Evolutionary conservation across 371 early-diverging fungal species (phyloP), one percentile per base, ranked within the genome.

Genomic region (Lichtheimia hyalospora): DNA sequence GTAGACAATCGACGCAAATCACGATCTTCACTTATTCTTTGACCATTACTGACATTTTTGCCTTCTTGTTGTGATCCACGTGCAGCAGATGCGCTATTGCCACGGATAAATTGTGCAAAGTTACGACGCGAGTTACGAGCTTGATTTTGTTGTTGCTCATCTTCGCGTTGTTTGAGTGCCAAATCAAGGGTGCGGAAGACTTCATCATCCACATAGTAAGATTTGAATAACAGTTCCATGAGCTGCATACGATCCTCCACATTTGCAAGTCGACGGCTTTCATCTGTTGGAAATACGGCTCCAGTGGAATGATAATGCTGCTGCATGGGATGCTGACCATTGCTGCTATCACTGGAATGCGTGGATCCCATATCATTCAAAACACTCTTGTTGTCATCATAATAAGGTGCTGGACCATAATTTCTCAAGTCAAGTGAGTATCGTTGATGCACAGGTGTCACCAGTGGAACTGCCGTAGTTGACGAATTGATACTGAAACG

Each of bases 151-250:
- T 34, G 34, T 8, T 34, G 34, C 34, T 34, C 8, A 34, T 34
- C 34, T 10, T 34, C 34, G 10, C 34, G 34, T 34, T 10, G 34
- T 34, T 57, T 57, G 10, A 70, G 34, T 12, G 70, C 70, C n/a
- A 52, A 27, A 43, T 74, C 69, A n/a, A 71, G 39, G 4, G 61
- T 54, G 6, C 56, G 58, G 28, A 71, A 74, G 3, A 74, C 61
- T 41, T 70, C 75, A 16, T 71, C 75, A 49, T 74, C 61, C 18
- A 74, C 57, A 24, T 74, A 74, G 18, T 74, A 74, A 2, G 75
- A 67, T 27, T 71, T 70, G 25, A 74, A 54, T 28, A 74, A 25
- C 34, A 63, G 55, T 52, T 74, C 75, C 62, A 71, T 63, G 4
- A 74, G 6, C 51, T 74, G 70, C 55, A 74, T 57, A 34, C 75